phyloP scores from a whole-genome alignment of 306 rosid species.

The Boehmeria nivea region DNA sequence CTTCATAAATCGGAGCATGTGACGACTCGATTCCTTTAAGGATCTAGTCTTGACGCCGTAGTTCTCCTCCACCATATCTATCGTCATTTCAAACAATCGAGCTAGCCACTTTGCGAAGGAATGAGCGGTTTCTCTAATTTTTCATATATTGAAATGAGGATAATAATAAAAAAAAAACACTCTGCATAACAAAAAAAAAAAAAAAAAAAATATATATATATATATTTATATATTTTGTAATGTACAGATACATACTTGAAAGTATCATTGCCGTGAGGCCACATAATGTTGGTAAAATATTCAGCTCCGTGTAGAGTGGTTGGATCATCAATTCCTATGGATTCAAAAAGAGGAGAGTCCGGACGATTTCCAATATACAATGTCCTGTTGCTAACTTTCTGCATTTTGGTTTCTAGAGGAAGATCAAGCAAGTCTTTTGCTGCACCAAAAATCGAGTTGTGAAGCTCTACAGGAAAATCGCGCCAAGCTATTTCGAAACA shows the following conservation, averaged over 20 bases:
- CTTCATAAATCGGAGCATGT: constrained; percentile 19
- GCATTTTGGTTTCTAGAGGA: constrained; percentile 37
- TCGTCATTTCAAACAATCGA: constrained; percentile 17
- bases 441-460: constrained; percentile 34
- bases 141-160: too few species aligned
- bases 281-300: constrained; percentile 31
- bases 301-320: constrained; percentile 10
- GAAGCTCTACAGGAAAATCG: constrained; percentile 35
- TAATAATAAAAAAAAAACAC: too few species aligned
- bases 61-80: constrained; percentile 29
- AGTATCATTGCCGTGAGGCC: constrained; percentile 26
- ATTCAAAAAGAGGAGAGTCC: constrained; percentile 30
- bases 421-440: constrained; percentile 45
- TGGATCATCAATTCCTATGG: constrained; percentile 26
- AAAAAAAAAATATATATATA: too few species aligned
- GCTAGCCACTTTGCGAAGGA: constrained; percentile 21
- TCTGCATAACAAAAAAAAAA: too few species aligned
- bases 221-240: too few species aligned
- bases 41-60: constrained; percentile 27
- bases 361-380: too few species aligned
- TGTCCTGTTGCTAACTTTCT: constrained; percentile 39
- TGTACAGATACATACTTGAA: constrained; percentile 19
- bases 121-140: constrained; percentile 20
- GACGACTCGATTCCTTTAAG: neutral
- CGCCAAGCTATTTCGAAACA: constrained; percentile 38